A percentile compares a stretch with the other conserved stretches of the same genome.
phyloP scores from a whole-genome alignment of 2,329 filamentous ascomycete genomes.

The Byssoonygena ceratinophila region DNA sequence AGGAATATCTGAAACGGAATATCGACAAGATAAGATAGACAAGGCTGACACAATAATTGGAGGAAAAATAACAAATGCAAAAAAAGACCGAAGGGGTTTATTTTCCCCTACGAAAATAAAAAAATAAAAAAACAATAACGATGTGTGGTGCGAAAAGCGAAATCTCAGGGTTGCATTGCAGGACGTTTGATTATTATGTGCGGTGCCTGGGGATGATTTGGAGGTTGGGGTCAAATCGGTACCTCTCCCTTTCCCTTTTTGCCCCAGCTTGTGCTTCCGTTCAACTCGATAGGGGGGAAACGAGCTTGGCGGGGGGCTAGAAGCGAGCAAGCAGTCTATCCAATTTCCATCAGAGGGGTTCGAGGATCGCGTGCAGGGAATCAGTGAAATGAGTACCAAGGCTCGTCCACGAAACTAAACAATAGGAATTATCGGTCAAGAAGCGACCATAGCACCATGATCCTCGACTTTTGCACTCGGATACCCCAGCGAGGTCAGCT shows the following conservation, averaged over 20 bases:
- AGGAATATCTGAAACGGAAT: conserved; percentile 12
- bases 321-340: conserved; percentile 1
- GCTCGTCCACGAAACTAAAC: neutral
- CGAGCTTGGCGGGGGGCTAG: conserved; percentile 9
- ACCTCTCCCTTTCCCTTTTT: neutral
- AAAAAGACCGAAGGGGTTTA: neutral
- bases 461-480: neutral
- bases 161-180: conserved; percentile 11
- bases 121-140: neutral
- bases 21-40: conserved; percentile 1
- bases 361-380: conserved; percentile 1
- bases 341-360: conserved; percentile 6
- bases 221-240: conserved; percentile 7
- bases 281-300: conserved; percentile 3
- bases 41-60: conserved; percentile 2
- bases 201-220: neutral
- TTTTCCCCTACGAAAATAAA: neutral
- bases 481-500: neutral
- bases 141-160: conserved; percentile 4
- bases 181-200: neutral
- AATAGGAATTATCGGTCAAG: neutral
- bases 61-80: conserved; percentile 5
- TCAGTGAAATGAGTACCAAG: neutral
- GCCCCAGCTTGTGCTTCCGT: neutral
- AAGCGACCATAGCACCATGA: neutral